Evolutionary conservation across 2,329 filamentous ascomycete genomes (phyloP).

Genomic region (Microascus cirrosus): DNA sequence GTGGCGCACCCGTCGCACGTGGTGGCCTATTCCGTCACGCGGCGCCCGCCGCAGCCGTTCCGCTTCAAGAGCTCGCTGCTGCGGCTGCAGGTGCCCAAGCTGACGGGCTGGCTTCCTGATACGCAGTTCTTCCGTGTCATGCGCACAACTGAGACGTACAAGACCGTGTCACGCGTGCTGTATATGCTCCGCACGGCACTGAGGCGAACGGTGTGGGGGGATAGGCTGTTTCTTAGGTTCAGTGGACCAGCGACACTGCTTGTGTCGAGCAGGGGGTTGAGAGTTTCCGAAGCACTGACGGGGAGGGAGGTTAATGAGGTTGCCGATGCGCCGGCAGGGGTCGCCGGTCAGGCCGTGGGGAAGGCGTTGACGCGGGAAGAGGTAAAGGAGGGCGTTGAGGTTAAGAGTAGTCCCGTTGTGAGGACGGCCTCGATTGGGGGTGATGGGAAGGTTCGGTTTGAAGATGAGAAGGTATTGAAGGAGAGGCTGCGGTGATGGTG

Average conservation of each 20-base stretch:
- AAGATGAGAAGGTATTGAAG: constrained; percentile 46
- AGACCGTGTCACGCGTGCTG: constrained; percentile 49
- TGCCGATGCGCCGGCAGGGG: constrained; percentile 68
- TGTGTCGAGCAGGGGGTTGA: constrained; percentile 75
- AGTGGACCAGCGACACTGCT: constrained; percentile 77
- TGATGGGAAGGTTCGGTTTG: constrained; percentile 57
- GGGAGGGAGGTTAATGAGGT: constrained; percentile 80
- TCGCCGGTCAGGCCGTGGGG: constrained; percentile 48
- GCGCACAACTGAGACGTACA: constrained; percentile 63
- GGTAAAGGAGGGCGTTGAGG: constrained; percentile 4
- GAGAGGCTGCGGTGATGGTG: constrained; percentile 33
- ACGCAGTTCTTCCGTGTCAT: constrained; percentile 64
- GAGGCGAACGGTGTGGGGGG: constrained; percentile 82
- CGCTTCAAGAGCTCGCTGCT: constrained; percentile 71
- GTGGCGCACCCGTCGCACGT: constrained; percentile 86
- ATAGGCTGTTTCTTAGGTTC: constrained; percentile 85
- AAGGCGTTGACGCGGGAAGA: constrained; percentile 1
- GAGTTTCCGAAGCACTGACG: constrained; percentile 68
- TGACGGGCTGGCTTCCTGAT: constrained; percentile 54
- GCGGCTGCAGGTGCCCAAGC: constrained; percentile 67
- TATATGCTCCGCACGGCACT: constrained; percentile 66
- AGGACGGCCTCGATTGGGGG: constrained; percentile 38
- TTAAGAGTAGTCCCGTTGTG: constrained; percentile 8
- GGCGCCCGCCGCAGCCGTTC: constrained; percentile 68
- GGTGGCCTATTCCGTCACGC: constrained; percentile 74